Conservation (phyloP, 495 filamentous ascomycete genomes). For the Penicillium flavigenum region DNA sequence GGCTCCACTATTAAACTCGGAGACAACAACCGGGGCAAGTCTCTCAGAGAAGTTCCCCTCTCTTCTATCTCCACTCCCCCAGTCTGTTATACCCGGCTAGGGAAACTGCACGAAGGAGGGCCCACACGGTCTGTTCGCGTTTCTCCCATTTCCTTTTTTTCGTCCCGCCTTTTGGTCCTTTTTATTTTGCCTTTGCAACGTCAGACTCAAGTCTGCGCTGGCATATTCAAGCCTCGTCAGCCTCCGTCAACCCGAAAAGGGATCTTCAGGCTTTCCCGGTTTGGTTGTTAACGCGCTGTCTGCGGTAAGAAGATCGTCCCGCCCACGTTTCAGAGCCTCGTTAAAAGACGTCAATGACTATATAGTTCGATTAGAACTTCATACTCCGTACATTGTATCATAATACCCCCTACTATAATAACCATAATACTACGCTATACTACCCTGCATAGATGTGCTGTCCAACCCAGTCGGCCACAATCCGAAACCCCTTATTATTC, state of each 20-base stretch:
- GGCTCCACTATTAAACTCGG: constrained; percentile 24
- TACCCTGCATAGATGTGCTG: constrained; percentile 4
- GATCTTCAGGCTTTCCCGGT: constrained; percentile 9
- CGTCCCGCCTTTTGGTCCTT: neutral
- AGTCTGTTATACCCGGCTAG: constrained; percentile 20
- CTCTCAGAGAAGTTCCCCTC: neutral
- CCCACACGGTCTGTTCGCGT: constrained; percentile 11
- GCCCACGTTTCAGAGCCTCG: constrained; percentile 16
- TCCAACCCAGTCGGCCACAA: neutral
- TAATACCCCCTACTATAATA: no score
- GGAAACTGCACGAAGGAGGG: constrained; percentile 22
- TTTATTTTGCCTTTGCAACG: neutral
- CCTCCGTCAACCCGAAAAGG: neutral
- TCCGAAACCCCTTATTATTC: neutral
- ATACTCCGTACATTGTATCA: no score
- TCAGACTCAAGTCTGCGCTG: neutral
- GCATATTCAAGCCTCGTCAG: neutral
- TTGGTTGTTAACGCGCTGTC: constrained; percentile 10
- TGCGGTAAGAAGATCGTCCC: constrained; percentile 12
- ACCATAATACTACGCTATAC: constrained; percentile 3
- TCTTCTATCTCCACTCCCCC: constrained; percentile 10
- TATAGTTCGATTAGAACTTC: neutral
- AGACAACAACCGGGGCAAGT: constrained; percentile 21
- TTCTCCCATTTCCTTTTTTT: constrained; percentile 4
- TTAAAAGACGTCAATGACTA: neutral